Evolutionary conservation across 1,139 yeast genomes (phyloP), one percentile per base, ranked within the genome.

Genomic region (Pichia sp.): DNA sequence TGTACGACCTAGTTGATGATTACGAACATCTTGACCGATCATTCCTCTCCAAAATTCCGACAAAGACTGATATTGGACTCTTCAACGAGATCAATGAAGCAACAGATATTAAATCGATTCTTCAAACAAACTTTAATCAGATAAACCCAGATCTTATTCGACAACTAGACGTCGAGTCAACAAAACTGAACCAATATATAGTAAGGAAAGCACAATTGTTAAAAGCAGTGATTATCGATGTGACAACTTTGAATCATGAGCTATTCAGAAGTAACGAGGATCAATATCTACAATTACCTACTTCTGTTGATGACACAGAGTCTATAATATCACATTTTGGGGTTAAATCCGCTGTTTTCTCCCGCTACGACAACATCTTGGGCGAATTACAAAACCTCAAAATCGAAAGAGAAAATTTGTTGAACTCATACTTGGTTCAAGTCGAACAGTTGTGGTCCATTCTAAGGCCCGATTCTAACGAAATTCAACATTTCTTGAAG

Each of bases 381-480:
- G 41, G 42, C 1, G 42, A 44, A 5, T 42, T 67, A 10, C 41
- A 55, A 6, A 42, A 50, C 1, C 51, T 61, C 19, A 66, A 61
- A 50, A 10, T 16, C 2, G 56, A 57, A 11, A 57, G 71, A 54
- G 56, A 66, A 50, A 5, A 16, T 0, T 54, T 50, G 23, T 55
- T 64, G 10, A 41, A 57, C 8, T 30, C 32, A 10, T 57, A 59
- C 49, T 43, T 64, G 52, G 19, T 40, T 1, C 50, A 57, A 43
- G 59, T 64, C 16, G 63, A 64, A 52, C 62, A 61, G 7, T 56
- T 64, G 29, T 67, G 70, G 66, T 57, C 62, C 30, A 62, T 65
- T 52, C 53, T 66, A 16, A 56, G 65, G 43, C 67, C 69, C n/a
- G 59, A 64, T 11, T 64, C 64, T 36, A 54, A 57, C 31, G 59